These are phyloP conservation scores for Lasiosphaeria miniovina DNA, from an alignment of 495 filamentous ascomycete species.

Conservation along the genomic window DNA sequence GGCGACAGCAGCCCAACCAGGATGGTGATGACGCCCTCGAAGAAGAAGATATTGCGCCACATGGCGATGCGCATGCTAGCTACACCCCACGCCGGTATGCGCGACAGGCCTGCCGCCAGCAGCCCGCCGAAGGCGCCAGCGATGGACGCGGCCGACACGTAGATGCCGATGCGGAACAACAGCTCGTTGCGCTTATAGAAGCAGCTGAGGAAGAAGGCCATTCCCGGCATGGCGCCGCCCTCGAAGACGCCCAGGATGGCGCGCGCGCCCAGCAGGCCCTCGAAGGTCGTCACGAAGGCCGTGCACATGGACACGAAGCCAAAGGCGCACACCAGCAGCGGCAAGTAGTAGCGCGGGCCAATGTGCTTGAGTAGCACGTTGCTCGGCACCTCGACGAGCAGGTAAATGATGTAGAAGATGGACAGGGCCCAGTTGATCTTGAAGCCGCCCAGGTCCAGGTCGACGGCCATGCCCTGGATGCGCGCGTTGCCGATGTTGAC, in stretches of 20 bases:
- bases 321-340: slow-evolving; percentile 51
- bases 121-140: slow-evolving; percentile 58
- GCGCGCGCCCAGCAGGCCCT: slow-evolving; percentile 40
- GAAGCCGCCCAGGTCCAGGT: slow-evolving; percentile 49
- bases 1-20: slow-evolving; percentile 48
- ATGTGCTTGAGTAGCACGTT: slow-evolving; percentile 63
- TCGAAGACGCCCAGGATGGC: slow-evolving; percentile 53
- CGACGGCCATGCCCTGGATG: slow-evolving; percentile 56
- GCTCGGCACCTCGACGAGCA: slow-evolving; percentile 61
- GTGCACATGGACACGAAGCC: slow-evolving; percentile 44
- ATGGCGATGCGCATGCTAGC: slow-evolving; percentile 45
- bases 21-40: slow-evolving; percentile 58
- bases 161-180: slow-evolving; percentile 54
- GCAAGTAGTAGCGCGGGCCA: slow-evolving; percentile 61
- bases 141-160: slow-evolving; percentile 54
- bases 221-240: slow-evolving; percentile 53
- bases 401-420: slow-evolving; percentile 67
- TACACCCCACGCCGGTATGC: slow-evolving; percentile 48
- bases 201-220: slow-evolving; percentile 54
- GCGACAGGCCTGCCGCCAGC: slow-evolving; percentile 50
- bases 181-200: slow-evolving; percentile 58
- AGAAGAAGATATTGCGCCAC: slow-evolving; percentile 67
- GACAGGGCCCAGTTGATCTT: slow-evolving; percentile 59
- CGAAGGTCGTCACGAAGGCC: slow-evolving; percentile 44
- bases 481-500: slow-evolving; percentile 65